Conservation (phyloP, 345 rosid species). For the Hevea brasiliensis region DNA sequence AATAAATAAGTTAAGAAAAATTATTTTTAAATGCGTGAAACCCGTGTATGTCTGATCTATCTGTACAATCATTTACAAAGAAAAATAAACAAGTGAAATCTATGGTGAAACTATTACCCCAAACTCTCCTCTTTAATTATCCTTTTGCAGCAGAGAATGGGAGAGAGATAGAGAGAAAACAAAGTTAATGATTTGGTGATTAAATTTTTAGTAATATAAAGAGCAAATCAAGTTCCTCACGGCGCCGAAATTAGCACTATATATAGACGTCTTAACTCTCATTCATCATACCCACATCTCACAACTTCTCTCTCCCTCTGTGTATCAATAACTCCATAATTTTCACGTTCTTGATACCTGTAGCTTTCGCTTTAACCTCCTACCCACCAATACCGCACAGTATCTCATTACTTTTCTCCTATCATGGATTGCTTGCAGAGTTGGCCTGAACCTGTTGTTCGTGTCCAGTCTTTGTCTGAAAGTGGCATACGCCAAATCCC, state of each 20-base stretch:
- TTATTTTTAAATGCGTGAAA: no score
- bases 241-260: slow-evolving; percentile 8
- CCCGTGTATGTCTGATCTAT: no score
- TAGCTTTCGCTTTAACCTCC: not conserved
- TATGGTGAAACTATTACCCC: no score
- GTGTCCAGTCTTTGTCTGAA: slow-evolving; percentile 30
- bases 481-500: slow-evolving; percentile 31
- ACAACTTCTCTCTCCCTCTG: not conserved
- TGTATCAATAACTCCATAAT: slow-evolving; percentile 4
- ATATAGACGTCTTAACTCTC: not conserved
- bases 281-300: not conserved
- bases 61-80: no score
- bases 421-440: slow-evolving; percentile 21
- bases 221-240: slow-evolving; percentile 12
- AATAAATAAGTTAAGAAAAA: no score
- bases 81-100: no score
- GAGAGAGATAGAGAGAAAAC: no score
- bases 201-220: not conserved
- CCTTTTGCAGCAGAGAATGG: no score
- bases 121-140: no score
- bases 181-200: not conserved
- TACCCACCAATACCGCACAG: not conserved
- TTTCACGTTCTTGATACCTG: not conserved
- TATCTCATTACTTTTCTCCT: no score
- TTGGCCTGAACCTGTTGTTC: slow-evolving; percentile 35